Evolutionary conservation across 148 eudicot genomes (phyloP).

Genomic region (Chenopodium album): DNA sequence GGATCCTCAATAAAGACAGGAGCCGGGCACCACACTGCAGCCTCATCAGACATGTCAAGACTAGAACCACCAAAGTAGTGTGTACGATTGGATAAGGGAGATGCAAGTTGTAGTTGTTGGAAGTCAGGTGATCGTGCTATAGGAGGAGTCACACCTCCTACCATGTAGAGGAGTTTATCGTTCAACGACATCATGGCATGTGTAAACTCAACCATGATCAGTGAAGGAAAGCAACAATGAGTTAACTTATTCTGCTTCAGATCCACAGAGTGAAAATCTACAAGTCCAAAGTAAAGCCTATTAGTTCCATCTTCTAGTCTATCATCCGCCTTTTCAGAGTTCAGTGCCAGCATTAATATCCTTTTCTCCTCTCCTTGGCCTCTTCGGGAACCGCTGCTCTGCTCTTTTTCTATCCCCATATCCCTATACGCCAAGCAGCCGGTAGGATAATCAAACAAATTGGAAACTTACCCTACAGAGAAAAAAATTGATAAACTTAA

Average conservation of each 20-base stretch:
- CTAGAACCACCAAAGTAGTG: neutral
- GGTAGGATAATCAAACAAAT: neutral
- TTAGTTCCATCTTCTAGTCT: neutral
- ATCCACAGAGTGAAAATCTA: conserved; percentile 5
- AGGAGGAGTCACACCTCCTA: neutral
- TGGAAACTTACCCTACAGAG: neutral
- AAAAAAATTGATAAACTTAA: neutral
- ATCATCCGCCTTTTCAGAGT: neutral
- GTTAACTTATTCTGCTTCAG: neutral
- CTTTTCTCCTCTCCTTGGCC: neutral
- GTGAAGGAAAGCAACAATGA: neutral
- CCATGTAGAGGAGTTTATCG: too few relatives aligned
- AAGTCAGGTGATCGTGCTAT: neutral
- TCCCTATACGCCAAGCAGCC: neutral
- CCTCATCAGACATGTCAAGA: neutral
- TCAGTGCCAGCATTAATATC: neutral
- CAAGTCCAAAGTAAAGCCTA: neutral
- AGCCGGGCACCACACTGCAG: conserved; percentile 1
- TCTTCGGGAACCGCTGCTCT: neutral
- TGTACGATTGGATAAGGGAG: neutral
- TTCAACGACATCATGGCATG: too few relatives aligned
- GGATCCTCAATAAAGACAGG: neutral
- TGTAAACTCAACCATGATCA: too few relatives aligned
- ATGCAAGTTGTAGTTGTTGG: neutral
- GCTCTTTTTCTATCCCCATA: conserved; percentile 1